Evolutionary conservation across 1,139 yeast species (phyloP), one percentile per base, ranked within the genome.

Genomic region (Trichomonascaceae sp.): DNA sequence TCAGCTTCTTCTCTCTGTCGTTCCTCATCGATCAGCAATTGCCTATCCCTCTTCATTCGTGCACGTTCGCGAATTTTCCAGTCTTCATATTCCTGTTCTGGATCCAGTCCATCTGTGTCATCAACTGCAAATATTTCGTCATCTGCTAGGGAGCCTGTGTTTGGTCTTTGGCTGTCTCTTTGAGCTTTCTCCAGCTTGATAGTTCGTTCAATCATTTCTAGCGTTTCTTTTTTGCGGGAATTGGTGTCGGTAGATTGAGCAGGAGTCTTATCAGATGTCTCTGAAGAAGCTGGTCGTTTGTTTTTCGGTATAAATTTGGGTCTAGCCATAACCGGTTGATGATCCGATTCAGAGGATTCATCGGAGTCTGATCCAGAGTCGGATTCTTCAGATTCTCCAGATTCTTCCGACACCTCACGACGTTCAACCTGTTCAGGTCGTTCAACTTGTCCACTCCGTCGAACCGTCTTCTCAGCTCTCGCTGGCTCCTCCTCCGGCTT

Each of bases 91-190:
- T 81, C 85, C 1, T 61, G 64, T 46, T 70, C 78, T 0, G 83
- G 81, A 57, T 80, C 81, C 13, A 78, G 45, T 41, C 77, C 82
- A 61, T 81, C 85, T 0, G 83, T 78, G 59, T 81, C 85, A 59
- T 80, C 83, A 1, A 80, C 68, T 0, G 70, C 73, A 15, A 32
- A 41, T 8, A 52, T 43, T 7, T 66, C 70, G 15, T 64, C 59
- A 17, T 61, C 69, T 19, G 65, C 67, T 8, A 56, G 43, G 0
- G 54, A 57, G 8, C 52, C 54, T n/a, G 52, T 53, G 15, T 51
- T 57, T 13, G 53, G 54, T 43, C 53, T 60, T 32, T 55, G 51
- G 2, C 51, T 55, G 13, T 44, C 38, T 30, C 60, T 53, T 15
- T 51, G 57, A 2, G 55, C 59, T 19, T 53, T 53, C 43, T 63